phyloP scores from a whole-genome alignment of 2,329 filamentous ascomycete genomes.

The Aspergillaceae sp. region DNA sequence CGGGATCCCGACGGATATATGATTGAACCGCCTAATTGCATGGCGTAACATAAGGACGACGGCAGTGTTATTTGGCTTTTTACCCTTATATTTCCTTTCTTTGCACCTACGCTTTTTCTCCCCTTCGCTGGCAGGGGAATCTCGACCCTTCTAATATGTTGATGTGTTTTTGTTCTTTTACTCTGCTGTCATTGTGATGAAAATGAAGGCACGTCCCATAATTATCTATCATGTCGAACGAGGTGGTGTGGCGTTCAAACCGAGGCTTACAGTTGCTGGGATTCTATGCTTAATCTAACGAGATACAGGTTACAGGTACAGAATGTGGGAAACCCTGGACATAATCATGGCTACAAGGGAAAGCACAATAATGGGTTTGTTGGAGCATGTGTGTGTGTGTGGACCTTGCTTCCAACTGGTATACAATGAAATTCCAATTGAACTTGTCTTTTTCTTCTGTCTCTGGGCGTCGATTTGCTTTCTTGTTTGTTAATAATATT shows the following conservation, averaged over 20 bases:
- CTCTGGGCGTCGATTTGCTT: not conserved
- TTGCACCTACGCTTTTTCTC: constrained; percentile 2
- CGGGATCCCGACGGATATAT: constrained; percentile 25
- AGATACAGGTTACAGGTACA: not conserved
- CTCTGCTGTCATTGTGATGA: constrained; percentile 14
- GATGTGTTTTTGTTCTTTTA: constrained; percentile 13
- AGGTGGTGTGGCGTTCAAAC: constrained; percentile 15
- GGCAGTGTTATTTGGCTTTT: constrained; percentile 12
- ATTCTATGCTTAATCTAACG: constrained; percentile 3
- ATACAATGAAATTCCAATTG: not conserved
- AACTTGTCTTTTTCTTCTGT: not conserved
- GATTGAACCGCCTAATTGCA: constrained; percentile 16
- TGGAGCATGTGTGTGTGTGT: too few relatives aligned
- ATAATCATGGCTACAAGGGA: constrained; percentile 9
- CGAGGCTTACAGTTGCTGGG: constrained; percentile 9
- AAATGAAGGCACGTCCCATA: constrained; percentile 16
- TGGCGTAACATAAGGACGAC: constrained; percentile 23
- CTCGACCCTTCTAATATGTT: constrained; percentile 5
- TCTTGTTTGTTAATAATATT: not conserved
- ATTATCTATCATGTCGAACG: constrained; percentile 15
- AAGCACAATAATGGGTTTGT: not conserved
- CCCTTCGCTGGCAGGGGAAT: not conserved
- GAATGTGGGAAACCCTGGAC: constrained; percentile 10
- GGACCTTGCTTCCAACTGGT: not conserved
- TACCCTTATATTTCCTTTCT: constrained; percentile 10